phyloP scores from a whole-genome alignment of 169 alveolate genomes.

The Plasmodium relictum region DNA sequence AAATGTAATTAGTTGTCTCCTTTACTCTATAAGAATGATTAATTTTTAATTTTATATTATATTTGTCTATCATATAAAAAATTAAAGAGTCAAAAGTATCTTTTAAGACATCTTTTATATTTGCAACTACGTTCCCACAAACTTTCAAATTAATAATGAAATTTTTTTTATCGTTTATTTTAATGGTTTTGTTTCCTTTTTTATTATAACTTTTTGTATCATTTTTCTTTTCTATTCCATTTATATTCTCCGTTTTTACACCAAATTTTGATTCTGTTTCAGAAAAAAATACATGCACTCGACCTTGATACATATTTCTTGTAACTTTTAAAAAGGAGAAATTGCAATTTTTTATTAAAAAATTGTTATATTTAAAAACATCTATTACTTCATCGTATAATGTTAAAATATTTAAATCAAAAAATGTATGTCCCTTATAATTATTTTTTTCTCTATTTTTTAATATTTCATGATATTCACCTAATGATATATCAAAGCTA shows the following conservation, averaged over 20 bases:
- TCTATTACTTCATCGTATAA: conserved; percentile 34
- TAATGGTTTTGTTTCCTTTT: background rate
- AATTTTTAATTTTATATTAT: conserved; percentile 32
- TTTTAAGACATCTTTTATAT: conserved; percentile 20
- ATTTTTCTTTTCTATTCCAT: background rate
- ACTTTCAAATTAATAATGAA: conserved; percentile 2
- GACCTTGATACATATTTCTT: conserved; percentile 27
- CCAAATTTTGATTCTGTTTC: background rate
- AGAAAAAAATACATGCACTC: conserved; percentile 10
- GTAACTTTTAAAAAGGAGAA: conserved; percentile 22
- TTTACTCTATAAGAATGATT: conserved; percentile 22
- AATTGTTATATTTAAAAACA: conserved; percentile 23
- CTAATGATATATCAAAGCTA: conserved; percentile 8
- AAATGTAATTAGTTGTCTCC: conserved; percentile 18
- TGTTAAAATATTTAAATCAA: conserved; percentile 28
- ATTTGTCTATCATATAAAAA: conserved; percentile 22
- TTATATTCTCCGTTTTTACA: background rate
- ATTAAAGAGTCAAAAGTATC: conserved; percentile 41
- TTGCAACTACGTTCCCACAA: conserved; percentile 16
- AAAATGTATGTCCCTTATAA: too few species aligned
- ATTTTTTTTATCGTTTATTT: background rate
- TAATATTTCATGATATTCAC: conserved; percentile 24
- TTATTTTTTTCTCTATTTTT: conserved; percentile 31
- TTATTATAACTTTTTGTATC: background rate
- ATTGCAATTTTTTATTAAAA: conserved; percentile 21